Percentiles rank a stretch among this genome's conserved stretches.
phyloP scores from a whole-genome alignment of 2,329 filamentous ascomycete species.

The Epichloe aotearoae region DNA sequence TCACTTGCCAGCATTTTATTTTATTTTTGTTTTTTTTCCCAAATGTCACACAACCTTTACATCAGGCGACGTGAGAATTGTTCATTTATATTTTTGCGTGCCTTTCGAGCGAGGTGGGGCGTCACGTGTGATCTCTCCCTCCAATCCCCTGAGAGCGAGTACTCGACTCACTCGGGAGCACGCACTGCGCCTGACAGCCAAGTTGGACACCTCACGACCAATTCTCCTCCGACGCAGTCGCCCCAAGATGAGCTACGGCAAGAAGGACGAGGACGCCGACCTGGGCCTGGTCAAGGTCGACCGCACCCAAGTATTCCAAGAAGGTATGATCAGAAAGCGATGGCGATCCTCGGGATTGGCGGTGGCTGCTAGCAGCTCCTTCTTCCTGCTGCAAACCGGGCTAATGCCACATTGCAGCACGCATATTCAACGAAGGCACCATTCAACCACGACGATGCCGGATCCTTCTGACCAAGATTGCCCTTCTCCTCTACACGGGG shows the following conservation, averaged over 20 bases:
- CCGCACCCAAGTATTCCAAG: slow-evolving; percentile 94
- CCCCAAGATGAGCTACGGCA: slow-evolving; percentile 84
- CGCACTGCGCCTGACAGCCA: slow-evolving; percentile 16
- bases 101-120: slow-evolving; percentile 8
- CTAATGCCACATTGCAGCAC: slow-evolving; percentile 42
- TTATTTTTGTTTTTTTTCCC: no score
- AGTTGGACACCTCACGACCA: slow-evolving; percentile 20
- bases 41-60: no score
- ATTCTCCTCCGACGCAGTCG: slow-evolving; percentile 20
- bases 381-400: background rate
- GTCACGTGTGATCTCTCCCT: slow-evolving; percentile 20
- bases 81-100: no score
- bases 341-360: background rate
- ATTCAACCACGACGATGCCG: slow-evolving; percentile 96
- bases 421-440: slow-evolving; percentile 93
- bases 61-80: no score
- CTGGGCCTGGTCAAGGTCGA: slow-evolving; percentile 91
- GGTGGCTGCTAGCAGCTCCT: background rate
- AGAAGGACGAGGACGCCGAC: slow-evolving; percentile 98
- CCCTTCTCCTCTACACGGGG: slow-evolving; percentile 92
- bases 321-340: slow-evolving; percentile 49
- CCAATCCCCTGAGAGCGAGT: slow-evolving; percentile 19
- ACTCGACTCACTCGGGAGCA: background rate
- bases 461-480: slow-evolving; percentile 93
- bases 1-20: no score